phyloP scores from a whole-genome alignment of 352 stramenopile genomes.

The Phytopythium aichiense region DNA sequence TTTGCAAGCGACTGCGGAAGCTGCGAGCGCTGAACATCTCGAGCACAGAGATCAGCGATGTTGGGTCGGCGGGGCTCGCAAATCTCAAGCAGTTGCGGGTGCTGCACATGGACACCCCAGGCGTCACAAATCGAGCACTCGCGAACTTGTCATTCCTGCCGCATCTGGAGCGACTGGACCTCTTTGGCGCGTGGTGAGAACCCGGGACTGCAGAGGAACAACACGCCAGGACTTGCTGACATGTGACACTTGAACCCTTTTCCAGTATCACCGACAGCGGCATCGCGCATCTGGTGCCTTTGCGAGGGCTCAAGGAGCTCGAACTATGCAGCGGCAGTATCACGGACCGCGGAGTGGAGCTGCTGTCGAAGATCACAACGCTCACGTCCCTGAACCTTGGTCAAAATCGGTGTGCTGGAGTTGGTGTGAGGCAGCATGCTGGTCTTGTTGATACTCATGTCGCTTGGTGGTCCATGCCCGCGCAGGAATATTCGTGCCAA shows the following conservation, averaged over 20 bases:
- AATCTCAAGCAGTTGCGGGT: slow-evolving; percentile 51
- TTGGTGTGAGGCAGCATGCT: not conserved
- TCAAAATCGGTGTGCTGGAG: slow-evolving; percentile 54
- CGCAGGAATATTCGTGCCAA: slow-evolving; percentile 69
- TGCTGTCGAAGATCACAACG: slow-evolving; percentile 71
- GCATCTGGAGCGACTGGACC: slow-evolving; percentile 52
- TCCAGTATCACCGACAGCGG: slow-evolving; percentile 66
- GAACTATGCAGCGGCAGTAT: slow-evolving; percentile 67
- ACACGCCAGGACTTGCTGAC: not conserved
- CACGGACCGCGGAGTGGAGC: slow-evolving; percentile 60
- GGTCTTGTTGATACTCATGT: not conserved
- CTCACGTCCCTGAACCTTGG: slow-evolving; percentile 76
- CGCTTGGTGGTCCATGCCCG: not conserved
- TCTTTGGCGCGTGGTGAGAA: slow-evolving; percentile 71
- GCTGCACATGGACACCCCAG: slow-evolving; percentile 56
- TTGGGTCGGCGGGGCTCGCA: slow-evolving; percentile 37
- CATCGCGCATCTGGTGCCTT: slow-evolving; percentile 48
- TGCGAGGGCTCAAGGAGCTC: slow-evolving; percentile 52
- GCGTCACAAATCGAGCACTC: slow-evolving; percentile 63
- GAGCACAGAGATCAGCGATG: slow-evolving; percentile 66
- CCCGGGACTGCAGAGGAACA: not conserved
- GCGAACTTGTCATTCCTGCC: slow-evolving; percentile 48
- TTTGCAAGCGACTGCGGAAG: slow-evolving; percentile 41
- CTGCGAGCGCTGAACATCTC: slow-evolving; percentile 64
- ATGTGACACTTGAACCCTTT: not conserved